A percentile compares a stretch with the other conserved stretches of the same genome.
Evolutionary conservation across 768 basidiomycete genomes (phyloP).

Genomic region (Cystobasidium onofrii): DNA sequence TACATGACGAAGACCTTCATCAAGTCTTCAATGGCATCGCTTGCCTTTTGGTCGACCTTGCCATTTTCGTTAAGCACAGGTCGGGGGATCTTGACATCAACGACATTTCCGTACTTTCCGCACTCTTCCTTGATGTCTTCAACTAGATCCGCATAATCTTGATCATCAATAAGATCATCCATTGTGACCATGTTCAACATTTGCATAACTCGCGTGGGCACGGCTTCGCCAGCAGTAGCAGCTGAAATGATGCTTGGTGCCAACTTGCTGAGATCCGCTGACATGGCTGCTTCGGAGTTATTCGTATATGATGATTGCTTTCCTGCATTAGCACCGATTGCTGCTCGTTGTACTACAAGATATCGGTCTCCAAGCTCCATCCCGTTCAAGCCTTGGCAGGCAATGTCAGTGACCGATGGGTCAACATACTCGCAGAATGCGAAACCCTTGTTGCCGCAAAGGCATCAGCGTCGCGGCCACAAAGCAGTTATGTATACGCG

Average conservation of each 20-base stretch:
- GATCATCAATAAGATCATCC: constrained; percentile 80
- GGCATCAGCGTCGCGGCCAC: not conserved
- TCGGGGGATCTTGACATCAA: constrained; percentile 78
- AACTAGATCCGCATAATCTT: constrained; percentile 85
- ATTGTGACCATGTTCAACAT: constrained; percentile 98
- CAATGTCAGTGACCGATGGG: constrained; percentile 76
- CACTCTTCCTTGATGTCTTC: constrained; percentile 90
- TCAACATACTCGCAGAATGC: constrained; percentile 99
- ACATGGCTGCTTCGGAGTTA: constrained; percentile 38
- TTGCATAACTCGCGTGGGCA: constrained; percentile 67
- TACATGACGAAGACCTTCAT: constrained; percentile 95
- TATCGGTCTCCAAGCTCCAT: constrained; percentile 96
- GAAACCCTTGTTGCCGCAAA: constrained; percentile 74
- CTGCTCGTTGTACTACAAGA: constrained; percentile 92
- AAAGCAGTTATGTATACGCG: not conserved
- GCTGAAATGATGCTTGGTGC: constrained; percentile 42
- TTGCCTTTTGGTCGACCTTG: constrained; percentile 55
- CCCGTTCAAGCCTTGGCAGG: constrained; percentile 88
- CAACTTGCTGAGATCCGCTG: constrained; percentile 36
- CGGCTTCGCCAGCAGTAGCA: constrained; percentile 36
- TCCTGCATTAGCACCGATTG: constrained; percentile 60
- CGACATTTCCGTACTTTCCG: constrained; percentile 65
- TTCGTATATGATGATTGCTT: constrained; percentile 37
- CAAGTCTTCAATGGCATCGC: constrained; percentile 72
- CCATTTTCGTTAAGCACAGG: constrained; percentile 77